Base-by-base conservation (phyloP, 805 yeast genomes). In the Candida ovalis region DNA sequence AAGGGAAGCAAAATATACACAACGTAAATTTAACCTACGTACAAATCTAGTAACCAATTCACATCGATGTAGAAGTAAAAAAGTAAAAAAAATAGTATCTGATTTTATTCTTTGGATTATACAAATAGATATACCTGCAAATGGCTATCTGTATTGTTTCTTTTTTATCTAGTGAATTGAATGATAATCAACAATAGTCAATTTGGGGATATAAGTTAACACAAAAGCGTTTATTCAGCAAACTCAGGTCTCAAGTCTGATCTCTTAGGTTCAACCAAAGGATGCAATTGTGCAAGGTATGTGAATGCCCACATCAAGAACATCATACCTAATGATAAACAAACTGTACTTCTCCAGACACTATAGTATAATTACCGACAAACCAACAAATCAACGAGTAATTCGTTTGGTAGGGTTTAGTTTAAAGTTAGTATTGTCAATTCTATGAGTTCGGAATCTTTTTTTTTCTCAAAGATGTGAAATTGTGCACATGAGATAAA, bases 221-320 rank as follows among this genome's bases (percentile, higher is more conserved):
- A n/a, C n/a, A n/a, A n/a, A n/a, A n/a, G n/a, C n/a, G n/a, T 18
- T 43, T 54, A 58, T 46, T 71, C 76, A 12, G 76, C 75, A 50
- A 58, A 80, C 66, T 90, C 96, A 9, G 95, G 96, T 71, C 97
- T 83, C 65, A 90, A 70, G 62, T 91, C 96, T 1, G 95, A 81
- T 60, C 97, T 81, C 66, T 86, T 86, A 38, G 97, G 97, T 39
- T 81, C 89, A 50, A 88, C 96, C 61, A 91, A 74, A 6, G 97
- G 97, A 68, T 91, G 97, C 50, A 91, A 73, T 66, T 91, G 97
- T 49, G 82, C 76, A 55, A 90, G 73, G 63, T 89, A 90, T 7
- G 97, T 90, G 60, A 90, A 83, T 28, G 97, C 97, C 73, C 53
- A 80, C 81, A 63, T 84, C 75, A 66, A 77, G 76, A 30, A 86